Conservation (phyloP, 176 grass and related monocot genomes). For the Cocos nucifera region DNA sequence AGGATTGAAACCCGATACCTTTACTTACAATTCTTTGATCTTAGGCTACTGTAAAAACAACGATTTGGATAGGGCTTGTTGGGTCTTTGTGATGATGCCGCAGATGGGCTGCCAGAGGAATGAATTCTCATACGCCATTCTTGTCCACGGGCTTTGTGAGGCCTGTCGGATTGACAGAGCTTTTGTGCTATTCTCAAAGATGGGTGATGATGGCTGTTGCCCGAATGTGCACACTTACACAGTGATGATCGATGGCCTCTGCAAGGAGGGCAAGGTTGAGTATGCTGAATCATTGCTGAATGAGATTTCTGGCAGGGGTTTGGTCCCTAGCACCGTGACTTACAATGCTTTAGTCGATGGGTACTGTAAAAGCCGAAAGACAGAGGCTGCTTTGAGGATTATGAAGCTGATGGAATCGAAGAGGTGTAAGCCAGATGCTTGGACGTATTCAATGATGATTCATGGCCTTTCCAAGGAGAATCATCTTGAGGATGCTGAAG, state of each 20-base stretch:
- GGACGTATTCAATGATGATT: conserved; percentile 8
- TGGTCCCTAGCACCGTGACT: no score
- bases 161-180: background rate
- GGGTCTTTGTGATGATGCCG: conserved; percentile 4
- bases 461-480: background rate
- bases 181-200: no score
- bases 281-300: no score
- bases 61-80: conserved; percentile 2
- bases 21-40: conserved; percentile 20
- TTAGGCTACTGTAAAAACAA: background rate
- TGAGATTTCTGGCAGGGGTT: no score
- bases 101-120: conserved; percentile 3
- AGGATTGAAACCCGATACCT: conserved; percentile 13
- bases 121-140: background rate
- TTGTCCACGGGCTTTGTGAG: conserved; percentile 3
- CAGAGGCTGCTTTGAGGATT: background rate
- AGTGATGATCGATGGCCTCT: background rate
- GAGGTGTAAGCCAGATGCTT: conserved; percentile 7
- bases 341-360: no score
- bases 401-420: conserved; percentile 9
- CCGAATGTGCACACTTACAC: conserved; percentile 9
- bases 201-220: no score
- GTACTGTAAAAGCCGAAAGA: no score
- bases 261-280: background rate
- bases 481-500: conserved; percentile 5